phyloP scores from a whole-genome alignment of 2,329 filamentous ascomycete genomes.

The Hypoxylon sp. region DNA sequence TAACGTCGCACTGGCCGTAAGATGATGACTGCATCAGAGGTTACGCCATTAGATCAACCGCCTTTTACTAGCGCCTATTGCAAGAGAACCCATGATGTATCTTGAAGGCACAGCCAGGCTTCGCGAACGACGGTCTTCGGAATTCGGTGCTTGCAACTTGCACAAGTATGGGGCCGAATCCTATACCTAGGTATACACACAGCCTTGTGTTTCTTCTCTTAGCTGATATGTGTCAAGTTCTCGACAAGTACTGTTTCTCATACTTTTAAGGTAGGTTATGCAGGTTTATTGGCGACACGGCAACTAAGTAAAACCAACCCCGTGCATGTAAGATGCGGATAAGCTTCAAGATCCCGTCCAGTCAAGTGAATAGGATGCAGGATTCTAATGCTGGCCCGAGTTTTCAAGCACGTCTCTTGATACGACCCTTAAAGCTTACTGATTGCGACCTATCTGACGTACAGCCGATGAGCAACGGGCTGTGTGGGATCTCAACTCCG shows the following conservation, averaged over 20 bases:
- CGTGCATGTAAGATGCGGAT: conserved; percentile 18
- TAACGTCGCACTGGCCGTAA: conserved; percentile 31
- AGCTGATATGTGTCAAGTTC: conserved; percentile 2
- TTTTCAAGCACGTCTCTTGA: conserved; percentile 33
- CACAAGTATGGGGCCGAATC: conserved; percentile 7
- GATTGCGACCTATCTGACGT: conserved; percentile 33
- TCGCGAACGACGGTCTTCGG: conserved; percentile 5
- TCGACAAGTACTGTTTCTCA: conserved; percentile 9
- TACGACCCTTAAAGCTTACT: conserved; percentile 31
- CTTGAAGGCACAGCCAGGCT: conserved; percentile 22
- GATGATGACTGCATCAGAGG: conserved; percentile 28
- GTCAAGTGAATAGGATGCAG: conserved; percentile 29
- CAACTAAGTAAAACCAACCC: conserved; percentile 19
- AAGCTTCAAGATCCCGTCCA: conserved; percentile 27
- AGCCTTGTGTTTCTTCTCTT: neutral
- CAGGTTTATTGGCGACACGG: conserved; percentile 8
- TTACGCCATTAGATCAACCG: conserved; percentile 17
- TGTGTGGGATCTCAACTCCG: conserved; percentile 30
- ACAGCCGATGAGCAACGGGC: conserved; percentile 23
- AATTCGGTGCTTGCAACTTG: conserved; percentile 11
- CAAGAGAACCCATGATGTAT: conserved; percentile 22
- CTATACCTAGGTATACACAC: neutral
- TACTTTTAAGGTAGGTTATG: conserved; percentile 4
- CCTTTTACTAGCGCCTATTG: conserved; percentile 8
- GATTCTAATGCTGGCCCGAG: conserved; percentile 33